Evolutionary conservation across 75 land plant genomes (phyloP).

Genomic region (Pinus tabuliformis): DNA sequence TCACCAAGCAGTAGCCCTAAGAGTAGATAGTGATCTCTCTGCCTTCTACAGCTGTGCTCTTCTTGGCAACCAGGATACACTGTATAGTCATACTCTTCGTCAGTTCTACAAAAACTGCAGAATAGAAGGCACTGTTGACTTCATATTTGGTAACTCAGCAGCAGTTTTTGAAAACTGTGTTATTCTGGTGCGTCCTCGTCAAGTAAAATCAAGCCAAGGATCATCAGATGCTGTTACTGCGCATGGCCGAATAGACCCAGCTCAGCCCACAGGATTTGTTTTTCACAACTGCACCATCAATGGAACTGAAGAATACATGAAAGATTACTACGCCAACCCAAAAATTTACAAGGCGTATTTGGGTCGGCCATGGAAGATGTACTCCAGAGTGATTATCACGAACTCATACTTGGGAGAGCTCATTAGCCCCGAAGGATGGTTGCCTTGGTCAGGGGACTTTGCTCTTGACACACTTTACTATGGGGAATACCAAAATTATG

Average conservation of each 20-base stretch:
- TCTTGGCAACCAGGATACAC: constrained; percentile 62
- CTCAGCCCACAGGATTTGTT: constrained; percentile 36
- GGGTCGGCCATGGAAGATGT: constrained; percentile 63
- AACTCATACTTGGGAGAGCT: constrained; percentile 23
- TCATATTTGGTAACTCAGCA: constrained; percentile 62
- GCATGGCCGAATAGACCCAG: constrained; percentile 54
- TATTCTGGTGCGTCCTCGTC: constrained; percentile 24
- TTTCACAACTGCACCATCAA: constrained; percentile 34
- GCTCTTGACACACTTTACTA: constrained; percentile 39
- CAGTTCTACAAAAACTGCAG: constrained; percentile 52
- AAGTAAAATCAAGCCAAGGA: constrained; percentile 15
- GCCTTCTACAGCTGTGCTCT: constrained; percentile 52
- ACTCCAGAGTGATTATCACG: constrained; percentile 35
- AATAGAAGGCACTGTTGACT: constrained; percentile 72
- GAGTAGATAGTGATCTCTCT: constrained; percentile 46
- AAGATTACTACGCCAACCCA: constrained; percentile 18
- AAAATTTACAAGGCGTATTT: constrained; percentile 27
- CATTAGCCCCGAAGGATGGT: constrained; percentile 42
- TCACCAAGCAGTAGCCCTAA: constrained; percentile 69
- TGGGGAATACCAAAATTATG: constrained; percentile 38
- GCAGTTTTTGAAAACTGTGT: constrained; percentile 27
- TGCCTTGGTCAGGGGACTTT: constrained; percentile 36
- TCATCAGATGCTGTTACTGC: constrained; percentile 41
- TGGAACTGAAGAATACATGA: constrained; percentile 31
- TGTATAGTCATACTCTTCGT: constrained; percentile 52